These are phyloP conservation scores for Citeromyces siamensis DNA, from an alignment of 1,139 yeast species.

Conservation along the genomic window DNA sequence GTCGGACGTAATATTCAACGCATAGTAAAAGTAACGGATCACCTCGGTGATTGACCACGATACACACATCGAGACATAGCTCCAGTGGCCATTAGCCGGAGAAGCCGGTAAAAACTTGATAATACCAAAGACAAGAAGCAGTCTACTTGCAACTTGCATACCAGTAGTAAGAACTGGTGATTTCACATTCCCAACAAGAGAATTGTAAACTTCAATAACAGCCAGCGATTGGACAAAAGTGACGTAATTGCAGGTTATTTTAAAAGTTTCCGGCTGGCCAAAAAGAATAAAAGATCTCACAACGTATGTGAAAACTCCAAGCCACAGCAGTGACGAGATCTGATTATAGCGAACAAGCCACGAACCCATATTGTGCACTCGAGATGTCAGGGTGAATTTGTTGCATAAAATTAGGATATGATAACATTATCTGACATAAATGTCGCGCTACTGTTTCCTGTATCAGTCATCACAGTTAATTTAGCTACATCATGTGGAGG, in stretches of 20 bases:
- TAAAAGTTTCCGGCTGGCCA: slow-evolving; percentile 52
- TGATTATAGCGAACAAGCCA: slow-evolving; percentile 3
- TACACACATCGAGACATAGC: slow-evolving; percentile 50
- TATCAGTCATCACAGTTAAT: too few species aligned
- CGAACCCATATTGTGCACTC: neutral
- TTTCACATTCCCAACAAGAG: slow-evolving; percentile 66
- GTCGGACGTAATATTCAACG: slow-evolving; percentile 43
- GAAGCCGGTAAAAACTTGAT: slow-evolving; percentile 61
- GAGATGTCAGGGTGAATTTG: too few species aligned
- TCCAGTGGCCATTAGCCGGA: slow-evolving; percentile 45
- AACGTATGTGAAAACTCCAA: neutral
- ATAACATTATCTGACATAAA: too few species aligned
- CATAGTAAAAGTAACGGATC: slow-evolving; percentile 79
- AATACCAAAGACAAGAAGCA: slow-evolving; percentile 76
- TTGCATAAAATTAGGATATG: too few species aligned
- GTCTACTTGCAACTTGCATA: slow-evolving; percentile 79
- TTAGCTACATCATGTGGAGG: too few species aligned
- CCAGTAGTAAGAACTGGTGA: slow-evolving; percentile 77
- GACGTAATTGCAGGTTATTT: slow-evolving; percentile 44
- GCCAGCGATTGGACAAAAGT: slow-evolving; percentile 77
- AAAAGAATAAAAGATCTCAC: slow-evolving; percentile 6
- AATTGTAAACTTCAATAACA: slow-evolving; percentile 66
- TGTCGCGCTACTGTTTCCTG: too few species aligned
- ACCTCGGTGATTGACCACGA: slow-evolving; percentile 93
- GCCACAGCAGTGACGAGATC: slow-evolving; percentile 3